Evolutionary conservation across 805 yeast genomes (phyloP).

Genomic region (Metschnikowia chrysomelidarum): DNA sequence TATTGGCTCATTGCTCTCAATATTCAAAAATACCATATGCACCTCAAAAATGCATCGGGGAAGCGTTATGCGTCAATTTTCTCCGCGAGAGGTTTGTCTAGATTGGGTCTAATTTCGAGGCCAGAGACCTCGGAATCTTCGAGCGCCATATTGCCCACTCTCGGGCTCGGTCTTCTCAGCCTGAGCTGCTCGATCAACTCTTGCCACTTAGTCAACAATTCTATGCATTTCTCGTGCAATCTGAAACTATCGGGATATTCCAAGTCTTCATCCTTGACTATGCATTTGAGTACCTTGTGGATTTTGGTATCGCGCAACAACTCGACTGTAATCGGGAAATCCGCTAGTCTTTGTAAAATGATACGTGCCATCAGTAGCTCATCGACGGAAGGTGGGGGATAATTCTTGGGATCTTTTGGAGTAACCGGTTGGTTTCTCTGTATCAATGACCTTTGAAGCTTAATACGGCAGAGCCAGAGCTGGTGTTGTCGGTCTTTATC

Average conservation of each 20-base stretch:
- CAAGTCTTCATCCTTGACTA: constrained; percentile 38
- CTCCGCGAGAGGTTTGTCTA: constrained; percentile 6
- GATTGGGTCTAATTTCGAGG: constrained; percentile 10
- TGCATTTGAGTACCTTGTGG: constrained; percentile 52
- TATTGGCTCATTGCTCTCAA: too few species aligned
- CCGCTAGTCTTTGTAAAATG: constrained; percentile 40
- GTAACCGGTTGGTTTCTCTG: constrained; percentile 44
- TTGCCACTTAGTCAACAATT: constrained; percentile 43
- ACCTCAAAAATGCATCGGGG: not conserved
- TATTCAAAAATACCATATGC: too few species aligned
- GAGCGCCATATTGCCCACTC: constrained; percentile 14
- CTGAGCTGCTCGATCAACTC: constrained; percentile 34
- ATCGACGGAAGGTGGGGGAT: constrained; percentile 42
- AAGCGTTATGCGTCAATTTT: constrained; percentile 10
- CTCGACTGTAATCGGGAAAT: constrained; percentile 41
- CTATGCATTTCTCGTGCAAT: constrained; percentile 44
- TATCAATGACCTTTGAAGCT: constrained; percentile 47
- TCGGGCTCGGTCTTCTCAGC: constrained; percentile 26
- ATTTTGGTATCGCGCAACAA: constrained; percentile 45
- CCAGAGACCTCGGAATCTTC: constrained; percentile 16
- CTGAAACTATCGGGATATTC: constrained; percentile 44
- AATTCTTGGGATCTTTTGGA: constrained; percentile 33
- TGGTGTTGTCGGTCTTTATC: constrained; percentile 43
- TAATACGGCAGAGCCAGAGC: constrained; percentile 47
- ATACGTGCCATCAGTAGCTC: constrained; percentile 42